A percentile compares a stretch with the other conserved stretches of the same genome.
Conservation (phyloP, 139 green algal genomes). For the Tetradesmus obliquus region DNA sequence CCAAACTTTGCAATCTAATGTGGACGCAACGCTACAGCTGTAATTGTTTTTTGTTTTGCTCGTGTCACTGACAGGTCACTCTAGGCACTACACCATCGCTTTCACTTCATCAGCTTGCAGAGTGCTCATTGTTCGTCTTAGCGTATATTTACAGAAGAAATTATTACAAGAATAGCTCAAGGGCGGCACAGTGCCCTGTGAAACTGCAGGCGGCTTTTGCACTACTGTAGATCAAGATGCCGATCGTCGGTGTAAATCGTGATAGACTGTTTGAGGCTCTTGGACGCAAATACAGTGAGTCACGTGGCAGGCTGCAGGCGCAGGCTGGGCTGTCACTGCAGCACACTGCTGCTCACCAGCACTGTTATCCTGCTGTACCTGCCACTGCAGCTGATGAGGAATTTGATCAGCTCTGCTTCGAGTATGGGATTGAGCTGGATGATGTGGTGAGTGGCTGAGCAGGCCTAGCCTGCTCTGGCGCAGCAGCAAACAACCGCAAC, state of each 20-base stretch:
- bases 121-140: neutral
- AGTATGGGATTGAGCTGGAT: constrained; percentile 99
- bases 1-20: neutral
- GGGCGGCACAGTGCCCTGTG: neutral
- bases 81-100: neutral
- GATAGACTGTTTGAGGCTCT: constrained; percentile 93
- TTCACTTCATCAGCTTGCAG: neutral
- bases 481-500: neutral
- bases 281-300: constrained; percentile 90
- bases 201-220: neutral
- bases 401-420: constrained; percentile 99
- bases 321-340: neutral
- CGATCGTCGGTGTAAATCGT: constrained; percentile 88
- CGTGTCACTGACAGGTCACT: neutral
- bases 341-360: neutral
- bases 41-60: neutral
- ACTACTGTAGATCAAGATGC: constrained; percentile 73
- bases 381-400: constrained; percentile 90
- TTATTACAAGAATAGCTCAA: neutral
- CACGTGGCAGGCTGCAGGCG: neutral
- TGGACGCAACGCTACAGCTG: neutral
- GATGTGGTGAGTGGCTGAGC: constrained; percentile 89
- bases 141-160: neutral
- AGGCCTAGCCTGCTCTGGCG: neutral
- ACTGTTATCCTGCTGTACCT: neutral